Conservation (phyloP, 495 filamentous ascomycete genomes). For the Penicillium angulare region DNA sequence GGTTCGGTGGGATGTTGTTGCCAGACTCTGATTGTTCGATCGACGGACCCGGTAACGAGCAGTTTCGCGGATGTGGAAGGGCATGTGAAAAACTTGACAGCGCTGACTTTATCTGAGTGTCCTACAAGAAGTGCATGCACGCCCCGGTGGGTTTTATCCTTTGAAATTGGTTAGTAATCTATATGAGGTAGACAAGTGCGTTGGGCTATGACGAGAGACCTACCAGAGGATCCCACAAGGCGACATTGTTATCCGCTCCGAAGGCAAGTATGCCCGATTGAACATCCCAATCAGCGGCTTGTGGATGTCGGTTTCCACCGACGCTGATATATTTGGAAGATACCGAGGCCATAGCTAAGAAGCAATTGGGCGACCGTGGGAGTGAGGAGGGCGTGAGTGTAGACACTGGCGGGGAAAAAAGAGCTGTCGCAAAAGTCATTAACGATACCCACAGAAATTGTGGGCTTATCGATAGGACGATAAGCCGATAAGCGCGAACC, state of each 20-base stretch:
- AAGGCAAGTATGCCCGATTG: constrained; percentile 75
- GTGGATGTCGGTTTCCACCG: constrained; percentile 87
- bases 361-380: background rate
- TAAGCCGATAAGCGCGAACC: constrained; percentile 2
- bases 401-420: constrained; percentile 16
- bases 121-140: constrained; percentile 71
- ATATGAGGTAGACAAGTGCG: background rate
- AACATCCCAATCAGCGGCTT: constrained; percentile 84
- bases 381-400: background rate
- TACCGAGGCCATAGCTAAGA: constrained; percentile 41
- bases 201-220: constrained; percentile 23
- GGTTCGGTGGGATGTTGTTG: constrained; percentile 18
- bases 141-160: constrained; percentile 55
- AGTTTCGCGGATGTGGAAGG: constrained; percentile 47
- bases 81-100: constrained; percentile 70
- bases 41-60: constrained; percentile 77
- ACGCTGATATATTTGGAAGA: constrained; percentile 68
- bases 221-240: constrained; percentile 84
- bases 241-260: constrained; percentile 84
- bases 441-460: constrained; percentile 6
- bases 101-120: constrained; percentile 80
- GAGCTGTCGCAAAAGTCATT: constrained; percentile 22
- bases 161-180: constrained; percentile 7
- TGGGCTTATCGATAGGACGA: constrained; percentile 48
- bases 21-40: constrained; percentile 80